phyloP scores from a whole-genome alignment of 2,329 filamentous ascomycete genomes.

The Venturiaceae sp. region DNA sequence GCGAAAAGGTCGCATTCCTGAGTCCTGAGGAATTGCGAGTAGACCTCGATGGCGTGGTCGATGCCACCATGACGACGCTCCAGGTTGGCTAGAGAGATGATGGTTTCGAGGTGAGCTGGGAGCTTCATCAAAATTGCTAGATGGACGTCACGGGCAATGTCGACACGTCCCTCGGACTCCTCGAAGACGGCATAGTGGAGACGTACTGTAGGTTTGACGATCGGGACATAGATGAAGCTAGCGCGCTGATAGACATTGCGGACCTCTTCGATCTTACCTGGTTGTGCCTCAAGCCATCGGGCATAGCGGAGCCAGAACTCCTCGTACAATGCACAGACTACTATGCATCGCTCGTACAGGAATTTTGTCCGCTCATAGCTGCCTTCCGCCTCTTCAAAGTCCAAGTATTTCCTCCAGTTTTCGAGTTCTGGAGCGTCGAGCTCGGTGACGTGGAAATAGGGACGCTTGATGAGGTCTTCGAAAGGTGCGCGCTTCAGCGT shows the following conservation, averaged over 20 bases:
- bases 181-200: constrained; percentile 93
- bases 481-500: constrained; percentile 91
- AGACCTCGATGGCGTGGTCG: constrained; percentile 74
- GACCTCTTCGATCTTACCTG: constrained; percentile 76
- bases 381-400: constrained; percentile 85
- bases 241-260: constrained; percentile 88
- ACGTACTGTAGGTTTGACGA: constrained; percentile 73
- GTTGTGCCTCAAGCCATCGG: constrained; percentile 80
- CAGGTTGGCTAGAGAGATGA: constrained; percentile 79
- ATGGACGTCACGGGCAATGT: constrained; percentile 77
- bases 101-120: constrained; percentile 77
- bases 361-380: constrained; percentile 67
- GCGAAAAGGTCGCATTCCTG: constrained; percentile 63
- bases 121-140: constrained; percentile 65
- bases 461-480: constrained; percentile 87
- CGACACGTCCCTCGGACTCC: constrained; percentile 67
- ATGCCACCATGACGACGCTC: constrained; percentile 74
- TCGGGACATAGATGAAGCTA: constrained; percentile 73
- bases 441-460: constrained; percentile 94
- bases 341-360: constrained; percentile 86
- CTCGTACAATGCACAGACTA: constrained; percentile 89
- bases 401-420: constrained; percentile 94
- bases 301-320: constrained; percentile 98
- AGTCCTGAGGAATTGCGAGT: constrained; percentile 71
- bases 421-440: constrained; percentile 73